Base-by-base conservation (phyloP, 176 grass and related monocot species). In the Phyllostachys edulis region DNA sequence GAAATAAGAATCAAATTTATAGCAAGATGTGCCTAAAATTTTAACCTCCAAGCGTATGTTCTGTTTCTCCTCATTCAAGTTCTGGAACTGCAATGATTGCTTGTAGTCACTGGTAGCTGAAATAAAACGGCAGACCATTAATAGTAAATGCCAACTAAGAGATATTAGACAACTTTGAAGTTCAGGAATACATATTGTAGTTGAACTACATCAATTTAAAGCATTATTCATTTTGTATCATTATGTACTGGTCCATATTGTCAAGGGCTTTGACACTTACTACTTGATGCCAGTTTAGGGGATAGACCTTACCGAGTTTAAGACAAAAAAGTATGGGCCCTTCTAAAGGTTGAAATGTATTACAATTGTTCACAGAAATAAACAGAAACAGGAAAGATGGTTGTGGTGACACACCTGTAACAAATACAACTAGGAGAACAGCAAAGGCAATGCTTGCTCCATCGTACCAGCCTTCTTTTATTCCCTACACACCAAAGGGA, bases 381-480 rank as follows among this genome's bases (percentile, higher is more conserved):
- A 52, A n/a, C 80, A 52, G 34, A 71, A 65, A 55, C 12, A 67
- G 21, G 16, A 46, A 68, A 76, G 3, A 24, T 72, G 66, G 6
- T 32, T 39, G 8, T 11, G 70, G 24, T 69, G 41, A 51, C 59
- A 73, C 70, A 98, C 96, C 96, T 69, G 96, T 98, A 69, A 98
- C 93, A 89, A 94, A 32, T 68, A 98, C 84, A 82, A 98, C 96
- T 6, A 98, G 84, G 70, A 95, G 88, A 74, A 98, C 96, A 66
- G 96, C 96, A 76, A 98, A 95, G 5, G 63, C 89, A 66, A 98
- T 98, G 87, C 96, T 98, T 4, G 92, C 93, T 47, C 96, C 96
- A 94, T 98, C 96, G 44, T 92, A 98, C 96, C 96, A 98, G 24
- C 96, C 96, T 90, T 98, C 91, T 85, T 98, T 90, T 85, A 98